These are phyloP conservation scores for Cucurbita pepo DNA, from an alignment of 306 rosid species.

Conservation along the genomic window DNA sequence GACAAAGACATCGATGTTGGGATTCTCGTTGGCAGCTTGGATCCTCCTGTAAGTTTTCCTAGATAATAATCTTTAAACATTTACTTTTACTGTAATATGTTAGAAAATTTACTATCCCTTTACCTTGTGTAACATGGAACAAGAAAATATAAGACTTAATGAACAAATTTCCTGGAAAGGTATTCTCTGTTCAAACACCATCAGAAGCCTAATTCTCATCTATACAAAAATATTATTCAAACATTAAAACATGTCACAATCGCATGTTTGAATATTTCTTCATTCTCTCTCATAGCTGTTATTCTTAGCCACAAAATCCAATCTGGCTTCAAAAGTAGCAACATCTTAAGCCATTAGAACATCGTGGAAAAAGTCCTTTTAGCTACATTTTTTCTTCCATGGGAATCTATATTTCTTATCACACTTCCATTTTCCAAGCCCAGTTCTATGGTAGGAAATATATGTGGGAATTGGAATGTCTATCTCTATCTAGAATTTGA, in stretches of 20 bases:
- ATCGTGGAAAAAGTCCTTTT: background rate
- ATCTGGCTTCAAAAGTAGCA: background rate
- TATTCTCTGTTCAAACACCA: too few relatives aligned
- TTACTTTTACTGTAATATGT: background rate
- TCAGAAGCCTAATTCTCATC: too few relatives aligned
- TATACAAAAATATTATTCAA: too few relatives aligned
- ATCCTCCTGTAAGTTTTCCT: constrained; percentile 77
- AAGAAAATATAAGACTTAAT: too few relatives aligned
- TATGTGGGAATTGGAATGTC: background rate
- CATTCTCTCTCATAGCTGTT: background rate
- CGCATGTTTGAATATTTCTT: too few relatives aligned
- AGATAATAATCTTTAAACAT: constrained; percentile 25
- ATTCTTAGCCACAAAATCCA: background rate
- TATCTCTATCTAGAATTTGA: background rate
- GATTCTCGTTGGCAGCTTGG: constrained; percentile 79
- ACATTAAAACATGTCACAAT: too few relatives aligned
- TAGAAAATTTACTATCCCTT: background rate
- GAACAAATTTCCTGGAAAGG: too few relatives aligned
- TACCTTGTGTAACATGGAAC: background rate
- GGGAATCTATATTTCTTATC: background rate
- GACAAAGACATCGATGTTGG: constrained; percentile 86
- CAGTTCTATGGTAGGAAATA: background rate
- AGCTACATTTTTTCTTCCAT: background rate
- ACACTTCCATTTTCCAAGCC: background rate
- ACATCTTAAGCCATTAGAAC: background rate